phyloP scores from a whole-genome alignment of 495 filamentous ascomycete genomes.

The Penicillium simplicissimum region DNA sequence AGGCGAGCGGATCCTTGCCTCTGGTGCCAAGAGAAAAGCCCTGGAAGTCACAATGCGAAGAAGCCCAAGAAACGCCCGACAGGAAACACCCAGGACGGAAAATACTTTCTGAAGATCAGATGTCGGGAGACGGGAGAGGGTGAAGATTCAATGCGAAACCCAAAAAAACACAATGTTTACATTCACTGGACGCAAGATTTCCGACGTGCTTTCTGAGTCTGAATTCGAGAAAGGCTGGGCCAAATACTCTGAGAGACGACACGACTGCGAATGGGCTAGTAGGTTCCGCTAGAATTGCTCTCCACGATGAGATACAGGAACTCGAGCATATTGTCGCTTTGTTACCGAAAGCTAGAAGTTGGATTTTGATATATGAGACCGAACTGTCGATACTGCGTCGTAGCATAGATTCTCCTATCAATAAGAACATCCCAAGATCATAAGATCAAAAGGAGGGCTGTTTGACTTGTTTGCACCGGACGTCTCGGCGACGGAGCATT shows the following conservation, averaged over 20 bases:
- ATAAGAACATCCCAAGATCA: too few species aligned
- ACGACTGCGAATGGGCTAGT: neutral
- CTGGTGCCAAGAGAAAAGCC: neutral
- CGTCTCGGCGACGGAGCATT: conserved; percentile 7
- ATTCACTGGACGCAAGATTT: neutral
- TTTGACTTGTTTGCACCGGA: conserved; percentile 32
- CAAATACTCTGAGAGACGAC: neutral
- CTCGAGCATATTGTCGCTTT: neutral
- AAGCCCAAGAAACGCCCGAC: neutral
- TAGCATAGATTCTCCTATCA: neutral
- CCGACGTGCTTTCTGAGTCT: neutral
- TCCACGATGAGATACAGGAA: neutral
- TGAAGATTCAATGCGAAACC: neutral
- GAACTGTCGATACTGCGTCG: too few species aligned
- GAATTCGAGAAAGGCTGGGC: neutral
- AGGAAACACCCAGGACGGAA: neutral
- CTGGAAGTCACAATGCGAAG: neutral
- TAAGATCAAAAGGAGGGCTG: conserved; percentile 8
- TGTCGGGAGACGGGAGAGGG: neutral
- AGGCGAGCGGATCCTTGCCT: neutral
- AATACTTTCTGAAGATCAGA: neutral
- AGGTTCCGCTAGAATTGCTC: neutral
- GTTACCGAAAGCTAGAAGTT: too few species aligned
- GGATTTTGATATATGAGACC: too few species aligned
- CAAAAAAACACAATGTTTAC: too few species aligned